Conservation (phyloP, 345 rosid genomes). For the Citrus sp. region DNA sequence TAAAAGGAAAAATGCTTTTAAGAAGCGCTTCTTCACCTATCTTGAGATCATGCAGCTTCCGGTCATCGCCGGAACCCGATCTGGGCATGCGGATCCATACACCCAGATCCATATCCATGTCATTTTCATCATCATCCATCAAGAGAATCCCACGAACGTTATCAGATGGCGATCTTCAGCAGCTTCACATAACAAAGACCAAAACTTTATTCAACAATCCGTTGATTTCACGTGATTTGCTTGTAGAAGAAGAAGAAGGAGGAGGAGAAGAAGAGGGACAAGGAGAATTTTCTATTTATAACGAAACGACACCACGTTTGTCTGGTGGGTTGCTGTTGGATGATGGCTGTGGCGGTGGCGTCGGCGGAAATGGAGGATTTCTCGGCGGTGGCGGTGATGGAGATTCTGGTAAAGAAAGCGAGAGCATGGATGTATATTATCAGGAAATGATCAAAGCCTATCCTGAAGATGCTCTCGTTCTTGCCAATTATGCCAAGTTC, state of each 20-base stretch:
- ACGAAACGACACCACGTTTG: neutral
- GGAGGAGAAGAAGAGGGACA: constrained; percentile 5
- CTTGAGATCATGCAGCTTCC: constrained; percentile 17
- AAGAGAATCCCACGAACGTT: constrained; percentile 23
- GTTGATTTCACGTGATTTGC: neutral
- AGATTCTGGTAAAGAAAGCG: constrained; percentile 22
- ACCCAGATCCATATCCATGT: constrained; percentile 19
- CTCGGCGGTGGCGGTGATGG: constrained; percentile 23
- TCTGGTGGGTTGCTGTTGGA: constrained; percentile 7
- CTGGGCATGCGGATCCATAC: neutral
- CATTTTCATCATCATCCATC: constrained; percentile 10
- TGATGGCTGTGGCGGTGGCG: constrained; percentile 10
- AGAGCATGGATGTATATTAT: constrained; percentile 40
- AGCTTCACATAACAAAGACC: constrained; percentile 9
- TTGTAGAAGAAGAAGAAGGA: neutral
- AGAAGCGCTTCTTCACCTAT: constrained; percentile 37
- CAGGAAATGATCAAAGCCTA: constrained; percentile 36
- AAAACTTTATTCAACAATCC: neutral
- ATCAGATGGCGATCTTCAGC: constrained; percentile 24
- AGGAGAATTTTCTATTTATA: constrained; percentile 2
- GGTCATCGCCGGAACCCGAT: constrained; percentile 12
- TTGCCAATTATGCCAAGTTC: constrained; percentile 52
- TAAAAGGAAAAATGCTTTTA: constrained; percentile 27
- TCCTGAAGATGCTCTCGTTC: constrained; percentile 48
- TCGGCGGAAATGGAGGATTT: constrained; percentile 10